phyloP scores from a whole-genome alignment of 2,329 filamentous ascomycete species.

The Xylaria sp. region DNA sequence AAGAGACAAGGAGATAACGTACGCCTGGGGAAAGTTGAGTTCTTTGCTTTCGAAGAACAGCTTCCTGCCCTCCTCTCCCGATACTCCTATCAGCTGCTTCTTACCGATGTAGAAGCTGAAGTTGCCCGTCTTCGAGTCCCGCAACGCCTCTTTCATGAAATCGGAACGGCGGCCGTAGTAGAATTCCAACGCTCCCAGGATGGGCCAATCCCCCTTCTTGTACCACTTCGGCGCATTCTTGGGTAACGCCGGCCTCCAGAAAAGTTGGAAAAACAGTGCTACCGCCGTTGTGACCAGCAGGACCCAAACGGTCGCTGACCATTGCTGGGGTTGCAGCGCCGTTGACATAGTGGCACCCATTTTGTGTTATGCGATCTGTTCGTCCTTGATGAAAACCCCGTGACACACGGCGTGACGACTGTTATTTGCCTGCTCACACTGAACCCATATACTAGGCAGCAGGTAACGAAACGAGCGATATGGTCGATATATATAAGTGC shows the following conservation, averaged over 20 bases:
- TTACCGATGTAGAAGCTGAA: constrained; percentile 62
- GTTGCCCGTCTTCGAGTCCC: constrained; percentile 53
- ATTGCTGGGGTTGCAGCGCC: constrained; percentile 32
- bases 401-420: neutral
- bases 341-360: constrained; percentile 24
- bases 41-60: constrained; percentile 59
- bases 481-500: neutral
- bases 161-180: constrained; percentile 56
- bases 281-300: constrained; percentile 38
- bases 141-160: constrained; percentile 51
- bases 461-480: neutral
- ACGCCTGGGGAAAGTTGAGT: constrained; percentile 57
- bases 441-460: neutral
- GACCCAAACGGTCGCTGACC: constrained; percentile 41
- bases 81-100: constrained; percentile 57
- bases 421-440: neutral
- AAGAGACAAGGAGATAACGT: constrained; percentile 30
- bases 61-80: constrained; percentile 55
- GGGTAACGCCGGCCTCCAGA: constrained; percentile 43
- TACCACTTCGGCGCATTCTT: constrained; percentile 45
- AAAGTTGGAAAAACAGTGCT: constrained; percentile 37
- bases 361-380: constrained; percentile 2
- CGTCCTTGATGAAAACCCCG: neutral
- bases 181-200: constrained; percentile 56
- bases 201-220: constrained; percentile 49